Conservation (phyloP, 1,284 basidiomycete species). For the Xerocomus subilludens region DNA sequence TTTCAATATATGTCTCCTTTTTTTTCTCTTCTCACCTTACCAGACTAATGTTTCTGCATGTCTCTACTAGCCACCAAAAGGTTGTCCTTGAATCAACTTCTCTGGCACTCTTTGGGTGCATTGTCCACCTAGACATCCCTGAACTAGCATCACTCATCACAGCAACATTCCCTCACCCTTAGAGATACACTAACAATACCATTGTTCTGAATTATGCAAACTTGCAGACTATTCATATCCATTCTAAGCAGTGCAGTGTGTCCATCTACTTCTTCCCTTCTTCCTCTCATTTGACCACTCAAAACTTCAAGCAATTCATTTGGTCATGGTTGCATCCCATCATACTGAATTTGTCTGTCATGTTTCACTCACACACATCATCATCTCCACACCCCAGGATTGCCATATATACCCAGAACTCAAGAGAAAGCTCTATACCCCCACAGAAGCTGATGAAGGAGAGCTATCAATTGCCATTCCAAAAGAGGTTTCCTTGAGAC, state of each 20-base stretch:
- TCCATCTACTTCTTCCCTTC: constrained; percentile 35
- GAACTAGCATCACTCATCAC: constrained; percentile 37
- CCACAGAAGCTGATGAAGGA: constrained; percentile 92
- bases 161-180: constrained; percentile 30
- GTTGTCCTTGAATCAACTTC: constrained; percentile 92
- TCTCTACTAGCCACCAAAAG: constrained; percentile 91
- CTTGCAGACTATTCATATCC: constrained; percentile 83
- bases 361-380: constrained; percentile 79
- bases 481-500: constrained; percentile 77
- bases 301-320: constrained; percentile 71
- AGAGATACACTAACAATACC: constrained; percentile 94
- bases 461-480: constrained; percentile 94
- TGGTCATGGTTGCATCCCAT: constrained; percentile 75
- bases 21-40: constrained; percentile 35
- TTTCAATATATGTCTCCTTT: constrained; percentile 79
- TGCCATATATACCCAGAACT: constrained; percentile 93
- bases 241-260: constrained; percentile 87
- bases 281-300: constrained; percentile 33
- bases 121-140: constrained; percentile 19
- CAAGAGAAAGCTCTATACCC: constrained; percentile 91
- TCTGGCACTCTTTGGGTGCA: constrained; percentile 79
- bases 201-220: constrained; percentile 81
- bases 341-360: constrained; percentile 78
- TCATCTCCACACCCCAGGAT: constrained; percentile 78
- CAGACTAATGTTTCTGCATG: constrained; percentile 62